These are phyloP conservation scores for Podochytrium sp. DNA, from an alignment of 192 early-diverging fungal species.

Conservation along the genomic window DNA sequence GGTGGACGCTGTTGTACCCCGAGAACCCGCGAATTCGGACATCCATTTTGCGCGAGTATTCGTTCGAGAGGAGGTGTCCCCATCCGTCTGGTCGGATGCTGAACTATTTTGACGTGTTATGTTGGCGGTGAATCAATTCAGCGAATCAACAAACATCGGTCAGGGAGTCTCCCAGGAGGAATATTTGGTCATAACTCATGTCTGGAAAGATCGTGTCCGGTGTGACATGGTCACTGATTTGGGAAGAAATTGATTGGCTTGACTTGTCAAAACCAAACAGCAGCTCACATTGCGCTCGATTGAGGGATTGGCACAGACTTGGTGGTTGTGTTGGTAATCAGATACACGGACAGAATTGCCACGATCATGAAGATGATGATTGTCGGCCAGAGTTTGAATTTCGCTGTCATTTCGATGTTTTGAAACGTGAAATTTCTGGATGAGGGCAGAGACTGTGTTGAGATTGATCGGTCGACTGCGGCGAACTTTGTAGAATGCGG, in stretches of 20 bases:
- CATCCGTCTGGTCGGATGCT: conserved; percentile 1
- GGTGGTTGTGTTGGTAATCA: not conserved
- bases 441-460: not conserved
- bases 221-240: not conserved
- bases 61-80: not conserved
- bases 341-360: not conserved
- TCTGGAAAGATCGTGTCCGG: not conserved
- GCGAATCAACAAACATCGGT: not conserved
- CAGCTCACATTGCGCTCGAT: not conserved
- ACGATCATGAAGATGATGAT: not conserved
- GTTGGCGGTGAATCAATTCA: not conserved
- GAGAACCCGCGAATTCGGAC: not conserved
- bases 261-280: not conserved
- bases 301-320: not conserved
- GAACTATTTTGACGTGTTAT: not conserved
- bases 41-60: not conserved
- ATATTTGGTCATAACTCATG: not conserved
- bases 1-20: not conserved
- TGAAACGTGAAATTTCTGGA: not conserved
- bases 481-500: no score
- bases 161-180: not conserved
- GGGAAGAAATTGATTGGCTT: not conserved
- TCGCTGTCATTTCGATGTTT: not conserved
- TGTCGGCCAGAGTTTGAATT: not conserved
- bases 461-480: not conserved